Evolutionary conservation across 208 protist genomes (phyloP).

Genomic region (Trypanosoma avium): DNA sequence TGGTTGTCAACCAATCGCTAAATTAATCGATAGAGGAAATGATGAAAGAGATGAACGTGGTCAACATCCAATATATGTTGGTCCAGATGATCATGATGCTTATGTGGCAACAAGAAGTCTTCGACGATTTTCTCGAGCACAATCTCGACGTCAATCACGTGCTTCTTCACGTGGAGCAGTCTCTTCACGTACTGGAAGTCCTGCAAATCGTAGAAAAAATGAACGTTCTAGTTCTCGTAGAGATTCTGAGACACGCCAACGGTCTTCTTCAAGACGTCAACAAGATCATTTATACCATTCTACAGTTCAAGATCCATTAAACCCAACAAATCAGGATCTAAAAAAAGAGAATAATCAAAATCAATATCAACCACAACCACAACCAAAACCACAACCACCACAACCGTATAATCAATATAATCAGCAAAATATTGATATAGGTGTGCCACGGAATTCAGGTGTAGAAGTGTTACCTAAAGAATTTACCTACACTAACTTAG

Average conservation of each 20-base stretch:
- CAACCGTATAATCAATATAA: too few relatives aligned
- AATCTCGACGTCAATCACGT: slow-evolving; percentile 73
- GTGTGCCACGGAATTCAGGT: slow-evolving; percentile 19
- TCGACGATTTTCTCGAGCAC: slow-evolving; percentile 68
- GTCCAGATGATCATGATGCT: slow-evolving; percentile 82
- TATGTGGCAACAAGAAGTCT: slow-evolving; percentile 84
- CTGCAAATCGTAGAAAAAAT: not conserved
- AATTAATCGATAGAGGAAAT: slow-evolving; percentile 63
- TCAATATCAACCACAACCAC: too few relatives aligned
- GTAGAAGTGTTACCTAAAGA: slow-evolving; percentile 31
- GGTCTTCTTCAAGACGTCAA: slow-evolving; percentile 2
- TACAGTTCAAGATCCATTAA: not conserved
- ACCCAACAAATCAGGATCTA: not conserved
- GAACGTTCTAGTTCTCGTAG: slow-evolving; percentile 11
- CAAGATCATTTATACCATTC: not conserved
- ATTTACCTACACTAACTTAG: slow-evolving; percentile 30
- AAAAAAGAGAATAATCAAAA: not conserved
- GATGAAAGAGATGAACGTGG: slow-evolving; percentile 51
- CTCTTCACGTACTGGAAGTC: slow-evolving; percentile 26
- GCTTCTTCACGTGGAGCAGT: slow-evolving; percentile 19
- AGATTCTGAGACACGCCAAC: slow-evolving; percentile 14
- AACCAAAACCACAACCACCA: too few relatives aligned
- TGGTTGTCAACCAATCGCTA: slow-evolving; percentile 61
- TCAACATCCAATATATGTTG: slow-evolving; percentile 77
- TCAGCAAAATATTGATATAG: too few relatives aligned